Percentiles rank a stretch among this genome's conserved stretches.
Conservation (phyloP, 2,329 filamentous ascomycete genomes). For the Penicillium sp. region DNA sequence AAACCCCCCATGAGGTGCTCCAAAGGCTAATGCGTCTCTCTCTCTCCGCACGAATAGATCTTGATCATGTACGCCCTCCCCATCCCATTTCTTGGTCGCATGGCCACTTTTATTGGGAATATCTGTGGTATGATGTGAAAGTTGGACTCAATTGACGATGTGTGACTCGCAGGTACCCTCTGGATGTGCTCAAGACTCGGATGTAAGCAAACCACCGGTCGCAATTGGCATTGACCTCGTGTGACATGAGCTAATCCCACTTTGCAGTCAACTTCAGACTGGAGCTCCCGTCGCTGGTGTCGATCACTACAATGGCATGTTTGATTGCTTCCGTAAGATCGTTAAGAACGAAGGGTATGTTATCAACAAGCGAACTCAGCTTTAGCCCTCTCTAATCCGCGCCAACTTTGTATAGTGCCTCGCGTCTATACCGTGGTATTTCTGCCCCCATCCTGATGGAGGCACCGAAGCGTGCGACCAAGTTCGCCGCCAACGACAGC, state of each 20-base stretch:
- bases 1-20: neutral
- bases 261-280: slow-evolving; percentile 76
- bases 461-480: slow-evolving; percentile 91
- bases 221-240: slow-evolving; percentile 10
- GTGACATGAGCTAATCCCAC: slow-evolving; percentile 3
- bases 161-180: slow-evolving; percentile 72
- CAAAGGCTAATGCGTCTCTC: slow-evolving; percentile 17
- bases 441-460: slow-evolving; percentile 96
- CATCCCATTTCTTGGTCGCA: neutral
- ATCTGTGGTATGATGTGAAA: neutral
- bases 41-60: slow-evolving; percentile 27
- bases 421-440: slow-evolving; percentile 92
- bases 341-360: slow-evolving; percentile 87
- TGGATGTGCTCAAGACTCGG: slow-evolving; percentile 98
- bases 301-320: slow-evolving; percentile 92
- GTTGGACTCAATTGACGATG: slow-evolving; percentile 11
- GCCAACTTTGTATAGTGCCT: slow-evolving; percentile 57
- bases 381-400: neutral
- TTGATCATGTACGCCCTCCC: slow-evolving; percentile 28
- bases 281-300: slow-evolving; percentile 65
- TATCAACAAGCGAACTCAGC: neutral
- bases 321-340: slow-evolving; percentile 98
- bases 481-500: slow-evolving; percentile 98
- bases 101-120: neutral
- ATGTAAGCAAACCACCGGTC: slow-evolving; percentile 60